Evolutionary conservation across 805 yeast genomes (phyloP).

Genomic region (Metschnikowia peoriensis): DNA sequence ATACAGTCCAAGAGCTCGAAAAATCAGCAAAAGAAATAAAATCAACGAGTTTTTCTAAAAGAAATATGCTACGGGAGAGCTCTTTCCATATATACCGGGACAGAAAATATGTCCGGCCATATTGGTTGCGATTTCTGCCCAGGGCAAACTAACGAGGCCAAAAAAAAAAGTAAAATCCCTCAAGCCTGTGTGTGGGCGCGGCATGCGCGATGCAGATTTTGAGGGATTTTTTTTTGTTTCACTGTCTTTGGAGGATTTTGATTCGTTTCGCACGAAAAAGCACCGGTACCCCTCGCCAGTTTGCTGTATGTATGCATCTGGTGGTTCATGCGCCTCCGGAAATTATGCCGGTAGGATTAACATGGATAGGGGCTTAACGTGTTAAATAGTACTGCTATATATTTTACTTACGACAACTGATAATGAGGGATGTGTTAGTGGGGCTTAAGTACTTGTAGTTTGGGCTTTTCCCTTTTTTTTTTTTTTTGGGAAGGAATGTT

Average conservation of each 20-base stretch:
- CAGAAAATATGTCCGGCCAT: conserved; percentile 1
- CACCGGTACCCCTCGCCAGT: neutral
- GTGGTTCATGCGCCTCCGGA: neutral
- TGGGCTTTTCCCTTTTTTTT: too few relatives aligned
- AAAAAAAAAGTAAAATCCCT: conserved; percentile 3
- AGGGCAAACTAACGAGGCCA: neutral
- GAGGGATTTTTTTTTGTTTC: conserved; percentile 2
- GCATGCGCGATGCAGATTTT: conserved; percentile 3
- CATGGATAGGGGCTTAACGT: neutral
- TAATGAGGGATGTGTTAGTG: too few relatives aligned
- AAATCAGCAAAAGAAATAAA: neutral
- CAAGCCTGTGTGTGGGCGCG: neutral
- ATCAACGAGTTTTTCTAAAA: neutral
- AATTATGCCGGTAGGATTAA: neutral
- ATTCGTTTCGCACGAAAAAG: neutral
- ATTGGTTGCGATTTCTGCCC: conserved; percentile 3
- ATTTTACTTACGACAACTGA: too few relatives aligned
- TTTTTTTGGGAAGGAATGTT: too few relatives aligned
- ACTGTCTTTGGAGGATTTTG: neutral
- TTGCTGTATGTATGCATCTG: neutral
- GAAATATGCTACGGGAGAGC: neutral
- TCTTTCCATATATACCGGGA: conserved; percentile 4
- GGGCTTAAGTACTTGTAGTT: too few relatives aligned
- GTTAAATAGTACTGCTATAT: neutral
- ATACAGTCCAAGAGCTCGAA: neutral